Conservation (phyloP, 169 alveolate species). For the Theileria orientalis region DNA sequence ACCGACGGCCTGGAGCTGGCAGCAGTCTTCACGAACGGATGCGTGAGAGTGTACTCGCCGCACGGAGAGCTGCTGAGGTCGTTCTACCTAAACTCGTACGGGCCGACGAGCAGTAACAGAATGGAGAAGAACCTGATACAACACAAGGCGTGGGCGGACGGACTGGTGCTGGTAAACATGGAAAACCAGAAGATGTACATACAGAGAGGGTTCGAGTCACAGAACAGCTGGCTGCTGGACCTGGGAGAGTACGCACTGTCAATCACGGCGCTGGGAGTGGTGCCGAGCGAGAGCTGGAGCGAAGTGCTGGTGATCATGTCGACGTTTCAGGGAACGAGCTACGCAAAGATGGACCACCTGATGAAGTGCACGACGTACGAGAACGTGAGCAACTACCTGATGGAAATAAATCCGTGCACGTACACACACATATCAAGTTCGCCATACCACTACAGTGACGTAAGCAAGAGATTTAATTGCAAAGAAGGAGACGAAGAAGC, state of each 20-base stretch:
- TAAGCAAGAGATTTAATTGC: not conserved
- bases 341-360: conserved; percentile 25
- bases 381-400: not conserved
- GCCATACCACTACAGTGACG: not conserved
- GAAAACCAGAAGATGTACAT: conserved; percentile 31
- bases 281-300: conserved; percentile 37
- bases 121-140: conserved; percentile 22
- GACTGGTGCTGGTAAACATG: conserved; percentile 37
- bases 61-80: conserved; percentile 51
- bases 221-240: conserved; percentile 11
- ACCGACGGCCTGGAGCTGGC: conserved; percentile 37
- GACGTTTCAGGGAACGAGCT: conserved; percentile 29
- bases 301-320: conserved; percentile 32
- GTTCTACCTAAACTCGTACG: conserved; percentile 33
- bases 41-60: conserved; percentile 60
- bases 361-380: conserved; percentile 30
- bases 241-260: conserved; percentile 36
- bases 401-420: not conserved
- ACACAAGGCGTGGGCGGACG: conserved; percentile 44
- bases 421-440: conserved; percentile 3
- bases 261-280: conserved; percentile 41
- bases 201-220: conserved; percentile 51
- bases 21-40: conserved; percentile 44
- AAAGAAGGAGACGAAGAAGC: too few species aligned
- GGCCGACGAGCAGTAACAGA: not conserved